These are phyloP conservation scores for Podospora comata DNA, from an alignment of 495 filamentous ascomycete genomes.

Conservation along the genomic window DNA sequence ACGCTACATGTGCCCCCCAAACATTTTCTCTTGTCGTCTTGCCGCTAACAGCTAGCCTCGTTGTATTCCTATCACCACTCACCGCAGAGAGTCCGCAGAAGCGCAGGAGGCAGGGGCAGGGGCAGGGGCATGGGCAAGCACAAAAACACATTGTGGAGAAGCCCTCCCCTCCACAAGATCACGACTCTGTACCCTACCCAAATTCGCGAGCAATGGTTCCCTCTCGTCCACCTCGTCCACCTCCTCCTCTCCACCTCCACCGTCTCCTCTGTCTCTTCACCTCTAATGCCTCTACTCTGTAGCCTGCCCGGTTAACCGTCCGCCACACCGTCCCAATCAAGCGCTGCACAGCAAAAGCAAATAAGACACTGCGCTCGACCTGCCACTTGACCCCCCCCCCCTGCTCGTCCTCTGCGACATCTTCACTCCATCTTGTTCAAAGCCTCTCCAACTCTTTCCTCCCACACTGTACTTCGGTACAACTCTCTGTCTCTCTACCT, in stretches of 20 bases:
- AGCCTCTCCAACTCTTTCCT: background rate
- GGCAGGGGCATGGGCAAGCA: background rate
- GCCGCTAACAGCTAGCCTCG: conserved; percentile 4
- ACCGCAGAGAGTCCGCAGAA: background rate
- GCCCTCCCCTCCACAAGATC: conserved; percentile 8
- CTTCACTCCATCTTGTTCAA: background rate
- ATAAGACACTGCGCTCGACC: conserved; percentile 13
- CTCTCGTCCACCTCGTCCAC: background rate
- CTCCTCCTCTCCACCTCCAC: background rate
- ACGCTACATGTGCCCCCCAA: background rate
- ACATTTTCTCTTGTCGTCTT: conserved; percentile 7
- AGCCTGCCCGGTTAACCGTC: background rate
- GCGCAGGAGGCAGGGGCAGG: background rate
- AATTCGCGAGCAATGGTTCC: conserved; percentile 4
- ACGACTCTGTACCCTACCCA: background rate
- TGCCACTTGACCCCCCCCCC: background rate
- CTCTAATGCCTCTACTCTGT: background rate
- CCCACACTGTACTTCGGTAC: background rate
- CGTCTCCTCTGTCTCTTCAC: background rate
- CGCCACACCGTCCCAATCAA: conserved; percentile 20
- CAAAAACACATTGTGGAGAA: conserved; percentile 17
- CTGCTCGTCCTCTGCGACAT: background rate
- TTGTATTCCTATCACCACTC: background rate
- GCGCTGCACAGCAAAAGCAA: conserved; percentile 21
- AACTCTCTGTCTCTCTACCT: background rate